These are phyloP conservation scores for Cystofilobasidium macerans DNA, from an alignment of 768 basidiomycete species.

Conservation along the genomic window DNA sequence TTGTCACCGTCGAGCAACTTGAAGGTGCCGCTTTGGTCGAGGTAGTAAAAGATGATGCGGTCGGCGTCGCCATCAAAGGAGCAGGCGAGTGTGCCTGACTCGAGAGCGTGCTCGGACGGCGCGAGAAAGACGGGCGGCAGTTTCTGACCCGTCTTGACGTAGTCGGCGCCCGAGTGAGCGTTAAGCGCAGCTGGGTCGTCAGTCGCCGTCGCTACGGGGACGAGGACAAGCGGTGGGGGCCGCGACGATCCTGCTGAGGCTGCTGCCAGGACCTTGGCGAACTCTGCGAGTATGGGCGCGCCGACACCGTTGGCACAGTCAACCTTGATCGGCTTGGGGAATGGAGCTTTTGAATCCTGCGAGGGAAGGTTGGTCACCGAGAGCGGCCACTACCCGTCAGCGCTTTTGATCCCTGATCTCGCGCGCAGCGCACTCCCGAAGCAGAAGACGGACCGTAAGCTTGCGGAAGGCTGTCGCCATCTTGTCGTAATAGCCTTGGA, in stretches of 20 bases:
- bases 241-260: neutral
- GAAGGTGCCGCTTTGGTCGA: constrained; percentile 66
- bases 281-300: constrained; percentile 50
- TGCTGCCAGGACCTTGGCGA: constrained; percentile 21
- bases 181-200: constrained; percentile 65
- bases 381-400: constrained; percentile 41
- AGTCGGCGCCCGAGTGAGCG: constrained; percentile 84
- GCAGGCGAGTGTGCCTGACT: constrained; percentile 69
- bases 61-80: constrained; percentile 97
- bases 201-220: constrained; percentile 58
- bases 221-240: constrained; percentile 45
- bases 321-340: constrained; percentile 52
- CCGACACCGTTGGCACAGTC: constrained; percentile 99
- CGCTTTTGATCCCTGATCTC: neutral
- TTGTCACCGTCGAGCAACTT: constrained; percentile 96
- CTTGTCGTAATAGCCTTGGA: constrained; percentile 73
- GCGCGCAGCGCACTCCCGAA: constrained; percentile 40
- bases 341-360: constrained; percentile 40
- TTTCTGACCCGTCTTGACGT: constrained; percentile 83
- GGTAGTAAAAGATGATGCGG: constrained; percentile 87
- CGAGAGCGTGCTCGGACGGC: constrained; percentile 39
- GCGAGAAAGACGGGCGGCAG: constrained; percentile 59
- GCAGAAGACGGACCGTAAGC: constrained; percentile 56
- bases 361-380: neutral
- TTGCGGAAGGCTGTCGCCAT: constrained; percentile 71